Conservation (phyloP, 257 asterid species). For the Solanum clarkiae region DNA sequence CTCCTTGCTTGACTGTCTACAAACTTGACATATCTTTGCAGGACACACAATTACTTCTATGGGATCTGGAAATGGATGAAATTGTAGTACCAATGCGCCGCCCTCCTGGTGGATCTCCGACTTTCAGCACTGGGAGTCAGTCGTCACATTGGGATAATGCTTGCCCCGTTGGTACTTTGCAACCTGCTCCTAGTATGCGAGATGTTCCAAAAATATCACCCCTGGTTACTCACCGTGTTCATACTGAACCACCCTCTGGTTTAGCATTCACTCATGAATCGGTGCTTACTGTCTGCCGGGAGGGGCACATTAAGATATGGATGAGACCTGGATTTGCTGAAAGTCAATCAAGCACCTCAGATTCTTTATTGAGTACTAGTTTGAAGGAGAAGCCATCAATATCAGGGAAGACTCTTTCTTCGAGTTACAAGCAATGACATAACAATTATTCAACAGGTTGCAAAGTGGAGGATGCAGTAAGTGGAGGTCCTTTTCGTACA, state of each 20-base stretch:
- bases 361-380: conserved; percentile 32
- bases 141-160: conserved; percentile 92
- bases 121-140: conserved; percentile 84
- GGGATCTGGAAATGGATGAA: conserved; percentile 99
- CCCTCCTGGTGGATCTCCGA: conserved; percentile 87
- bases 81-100: conserved; percentile 96
- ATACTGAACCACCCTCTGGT: conserved; percentile 93
- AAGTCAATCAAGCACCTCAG: conserved; percentile 47
- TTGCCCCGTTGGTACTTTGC: conserved; percentile 64
- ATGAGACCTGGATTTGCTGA: conserved; percentile 54
- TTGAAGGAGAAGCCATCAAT: conserved; percentile 42
- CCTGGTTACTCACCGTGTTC: conserved; percentile 75
- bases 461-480: background rate
- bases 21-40: conserved; percentile 6
- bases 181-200: conserved; percentile 84
- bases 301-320: conserved; percentile 94
- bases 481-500: background rate
- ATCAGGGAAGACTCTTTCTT: conserved; percentile 33
- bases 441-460: background rate
- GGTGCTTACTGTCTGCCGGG: conserved; percentile 69
- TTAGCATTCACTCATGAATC: conserved; percentile 77
- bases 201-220: conserved; percentile 90
- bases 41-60: conserved; percentile 87
- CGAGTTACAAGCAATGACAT: conserved; percentile 44
- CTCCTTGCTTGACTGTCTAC: background rate